Base-by-base conservation (phyloP, 208 protist species). In the Porcisia hertigi region DNA sequence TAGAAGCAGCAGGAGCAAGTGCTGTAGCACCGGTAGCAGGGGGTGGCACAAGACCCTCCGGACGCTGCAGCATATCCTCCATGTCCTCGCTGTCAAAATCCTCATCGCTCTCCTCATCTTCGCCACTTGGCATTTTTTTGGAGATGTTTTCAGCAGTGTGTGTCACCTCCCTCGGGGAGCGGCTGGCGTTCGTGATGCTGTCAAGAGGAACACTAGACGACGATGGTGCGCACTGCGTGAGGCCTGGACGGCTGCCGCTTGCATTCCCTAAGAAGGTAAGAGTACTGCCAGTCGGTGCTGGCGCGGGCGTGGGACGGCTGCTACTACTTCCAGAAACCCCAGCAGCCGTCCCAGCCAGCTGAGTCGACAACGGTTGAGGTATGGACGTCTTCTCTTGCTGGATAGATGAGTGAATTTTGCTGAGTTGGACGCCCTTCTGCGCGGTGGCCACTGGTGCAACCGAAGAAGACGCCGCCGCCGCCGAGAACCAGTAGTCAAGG, bases 51-150 rank as follows among this genome's bases (percentile, higher is more conserved):
- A 36, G 39, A 53, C 14, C 34, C n/a, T 63, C 34, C 3, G 72
- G 73, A 16, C 72, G 71, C 62, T 88, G 80, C 58, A 88, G 75
- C 73, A 88, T 74, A 74, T 85, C 80, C 63, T 88, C 84, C 63
- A 88, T 77, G 43, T 88, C 84, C 71, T 88, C 84, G 69, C 84
- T 88, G 75, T 88, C 84, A 41, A 88, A 88, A 43, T 74, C 84
- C 60, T 85, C 80, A 67, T 88, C 84, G 45, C 82, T 83, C 60
- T 88, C 84, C 41, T 88, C 84, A 9, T 70, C 65, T 1, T 80
- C 80, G 12, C 82, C 71, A 41, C 55, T 64, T 18, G 63, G 75
- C 20, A 45, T 76, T 43, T 49, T 64, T 41, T 59, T 79, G 8
- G 60, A 75, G 14, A 62, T 69, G 41, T 82, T 76, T 65, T 82